Evolutionary conservation across 2,329 filamentous ascomycete genomes (phyloP).

Genomic region (Cercospora nicotianae): DNA sequence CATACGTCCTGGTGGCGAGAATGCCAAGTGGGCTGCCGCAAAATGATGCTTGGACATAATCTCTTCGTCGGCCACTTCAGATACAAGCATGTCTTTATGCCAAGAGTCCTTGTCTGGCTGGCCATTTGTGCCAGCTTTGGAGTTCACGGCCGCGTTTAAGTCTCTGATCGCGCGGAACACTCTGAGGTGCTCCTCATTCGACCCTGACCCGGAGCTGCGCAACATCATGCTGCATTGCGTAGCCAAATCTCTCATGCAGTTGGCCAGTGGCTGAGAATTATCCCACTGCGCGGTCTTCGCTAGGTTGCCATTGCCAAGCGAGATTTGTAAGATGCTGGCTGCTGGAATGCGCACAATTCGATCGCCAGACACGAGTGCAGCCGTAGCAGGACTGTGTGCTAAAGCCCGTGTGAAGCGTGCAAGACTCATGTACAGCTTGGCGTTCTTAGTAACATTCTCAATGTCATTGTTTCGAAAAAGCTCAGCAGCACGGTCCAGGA

Average conservation of each 20-base stretch:
- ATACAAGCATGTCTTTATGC: slow-evolving; percentile 40
- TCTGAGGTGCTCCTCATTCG: slow-evolving; percentile 29
- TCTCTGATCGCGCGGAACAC: slow-evolving; percentile 16
- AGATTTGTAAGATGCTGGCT: slow-evolving; percentile 42
- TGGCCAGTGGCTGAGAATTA: slow-evolving; percentile 30
- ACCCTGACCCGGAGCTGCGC: slow-evolving; percentile 16
- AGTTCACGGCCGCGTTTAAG: slow-evolving; percentile 11
- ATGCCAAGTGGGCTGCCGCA: slow-evolving; percentile 15
- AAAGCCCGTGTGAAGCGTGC: slow-evolving; percentile 45
- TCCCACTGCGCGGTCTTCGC: slow-evolving; percentile 18
- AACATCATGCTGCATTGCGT: slow-evolving; percentile 40
- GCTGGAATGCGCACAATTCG: slow-evolving; percentile 39
- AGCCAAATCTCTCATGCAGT: slow-evolving; percentile 34
- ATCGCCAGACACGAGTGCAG: slow-evolving; percentile 38
- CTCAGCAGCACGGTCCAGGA: slow-evolving; percentile 43
- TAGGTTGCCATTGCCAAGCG: slow-evolving; percentile 29
- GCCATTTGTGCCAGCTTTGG: not conserved
- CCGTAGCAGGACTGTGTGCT: slow-evolving; percentile 35
- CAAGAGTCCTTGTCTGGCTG: slow-evolving; percentile 23
- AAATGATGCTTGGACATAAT: slow-evolving; percentile 39
- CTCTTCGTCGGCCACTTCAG: slow-evolving; percentile 40
- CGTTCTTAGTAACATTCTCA: slow-evolving; percentile 40
- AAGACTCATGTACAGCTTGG: slow-evolving; percentile 42
- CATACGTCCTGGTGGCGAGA: slow-evolving; percentile 46
- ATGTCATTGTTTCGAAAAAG: slow-evolving; percentile 46